Evolutionary conservation across 331 rosid species (phyloP).

Genomic region (Acacia pycnantha): DNA sequence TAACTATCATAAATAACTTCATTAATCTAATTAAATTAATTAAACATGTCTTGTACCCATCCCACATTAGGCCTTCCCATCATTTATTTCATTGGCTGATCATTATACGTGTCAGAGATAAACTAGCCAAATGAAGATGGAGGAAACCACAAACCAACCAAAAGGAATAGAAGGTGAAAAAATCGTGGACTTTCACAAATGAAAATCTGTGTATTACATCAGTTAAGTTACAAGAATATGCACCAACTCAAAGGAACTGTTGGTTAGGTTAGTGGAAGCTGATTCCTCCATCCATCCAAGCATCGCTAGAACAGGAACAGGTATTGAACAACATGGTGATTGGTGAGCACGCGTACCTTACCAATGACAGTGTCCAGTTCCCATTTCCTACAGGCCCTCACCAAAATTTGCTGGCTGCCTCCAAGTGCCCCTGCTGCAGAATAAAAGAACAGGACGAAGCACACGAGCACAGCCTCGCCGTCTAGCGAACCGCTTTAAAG

Average conservation of each 20-base stretch:
- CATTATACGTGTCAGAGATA: neutral
- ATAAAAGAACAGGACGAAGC: conserved; percentile 9
- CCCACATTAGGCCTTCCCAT: neutral
- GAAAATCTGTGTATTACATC: conserved; percentile 14
- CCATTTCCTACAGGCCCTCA: conserved; percentile 17
- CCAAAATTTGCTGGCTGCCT: conserved; percentile 30
- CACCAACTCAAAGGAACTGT: conserved; percentile 13
- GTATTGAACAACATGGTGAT: conserved; percentile 4
- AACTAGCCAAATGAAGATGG: neutral
- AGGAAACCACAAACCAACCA: neutral
- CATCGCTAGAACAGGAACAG: conserved; percentile 29
- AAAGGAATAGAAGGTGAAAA: neutral
- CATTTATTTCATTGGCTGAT: neutral
- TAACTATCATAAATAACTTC: no score
- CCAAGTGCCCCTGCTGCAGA: conserved; percentile 27
- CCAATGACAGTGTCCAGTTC: conserved; percentile 8
- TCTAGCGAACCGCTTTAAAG: conserved; percentile 26
- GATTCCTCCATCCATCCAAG: conserved; percentile 17
- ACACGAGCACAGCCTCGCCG: conserved; percentile 30
- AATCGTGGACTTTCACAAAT: conserved; percentile 13
- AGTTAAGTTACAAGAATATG: neutral
- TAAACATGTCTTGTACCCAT: neutral
- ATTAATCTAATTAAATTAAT: no score
- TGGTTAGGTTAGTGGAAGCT: conserved; percentile 28
- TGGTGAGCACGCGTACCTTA: conserved; percentile 17